These are phyloP conservation scores for Leccinum barrowsii DNA, from an alignment of 768 basidiomycete genomes.

Conservation along the genomic window DNA sequence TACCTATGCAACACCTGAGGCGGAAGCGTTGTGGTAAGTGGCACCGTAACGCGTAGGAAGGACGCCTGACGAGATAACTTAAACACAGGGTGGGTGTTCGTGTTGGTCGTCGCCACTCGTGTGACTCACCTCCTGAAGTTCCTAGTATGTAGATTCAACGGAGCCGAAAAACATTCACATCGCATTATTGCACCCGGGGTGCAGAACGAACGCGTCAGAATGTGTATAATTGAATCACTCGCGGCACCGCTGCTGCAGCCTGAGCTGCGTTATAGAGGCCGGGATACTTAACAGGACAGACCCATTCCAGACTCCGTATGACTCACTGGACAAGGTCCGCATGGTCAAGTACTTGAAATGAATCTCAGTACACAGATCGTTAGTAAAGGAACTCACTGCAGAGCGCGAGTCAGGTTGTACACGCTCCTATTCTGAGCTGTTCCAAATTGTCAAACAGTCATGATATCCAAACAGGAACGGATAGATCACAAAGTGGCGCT, in stretches of 20 bases:
- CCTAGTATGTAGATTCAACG: constrained; percentile 40
- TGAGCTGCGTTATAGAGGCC: constrained; percentile 47
- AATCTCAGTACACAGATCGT: not conserved
- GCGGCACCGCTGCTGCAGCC: constrained; percentile 37
- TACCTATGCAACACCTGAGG: not conserved
- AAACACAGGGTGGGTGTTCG: constrained; percentile 50
- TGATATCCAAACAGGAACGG: not conserved
- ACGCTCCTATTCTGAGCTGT: not conserved
- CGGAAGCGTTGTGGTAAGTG: constrained; percentile 32
- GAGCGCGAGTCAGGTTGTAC: not conserved
- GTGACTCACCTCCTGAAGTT: constrained; percentile 14
- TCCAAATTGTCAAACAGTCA: not conserved
- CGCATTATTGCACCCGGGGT: constrained; percentile 33
- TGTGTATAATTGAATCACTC: not conserved
- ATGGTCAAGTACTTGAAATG: constrained; percentile 37
- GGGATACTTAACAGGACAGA: constrained; percentile 38
- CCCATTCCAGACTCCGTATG: constrained; percentile 43
- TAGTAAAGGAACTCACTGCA: not conserved
- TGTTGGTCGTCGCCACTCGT: not conserved
- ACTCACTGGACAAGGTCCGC: constrained; percentile 34
- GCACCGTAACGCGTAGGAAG: constrained; percentile 47
- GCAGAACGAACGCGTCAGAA: not conserved
- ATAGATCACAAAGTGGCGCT: not conserved
- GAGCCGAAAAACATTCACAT: constrained; percentile 45
- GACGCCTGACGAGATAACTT: constrained; percentile 54